Evolutionary conservation across 202 grass and related monocot species (phyloP), one percentile per base, ranked within the genome.

Genomic region (Hordeum pubiflorum): DNA sequence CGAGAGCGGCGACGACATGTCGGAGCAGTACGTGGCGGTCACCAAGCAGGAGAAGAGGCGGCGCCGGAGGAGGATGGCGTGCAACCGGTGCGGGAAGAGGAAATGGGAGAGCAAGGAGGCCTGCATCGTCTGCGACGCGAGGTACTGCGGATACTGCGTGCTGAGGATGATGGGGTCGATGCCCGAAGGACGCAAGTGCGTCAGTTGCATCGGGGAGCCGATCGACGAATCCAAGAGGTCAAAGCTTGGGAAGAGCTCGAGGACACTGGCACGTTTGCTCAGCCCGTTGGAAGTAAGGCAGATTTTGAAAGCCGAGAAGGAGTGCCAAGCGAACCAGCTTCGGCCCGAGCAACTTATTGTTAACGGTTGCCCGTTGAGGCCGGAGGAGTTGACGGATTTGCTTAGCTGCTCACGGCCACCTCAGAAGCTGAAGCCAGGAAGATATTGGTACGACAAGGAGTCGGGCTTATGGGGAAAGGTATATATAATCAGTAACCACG

Each of bases 371-470:
- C 88, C 92, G 85, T n/a, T 77, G 75, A 0, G 31, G 31, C 31
- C 31, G 3, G 90, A 86, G n/a, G 91, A 94, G 89, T 91, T 97
- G 94, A 24, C 62, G 0, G 86, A 84, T 21, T 71, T 97, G 82
- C 82, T 94, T 34, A 94, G 90, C 63, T 97, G 94, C 79, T 75
- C 80, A 10, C 82, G 89, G 68, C 94, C 94, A 50, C 94, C 94
- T 60, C 70, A 87, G 46, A 97, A 92, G 37, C 82, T 97, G 60
- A 97, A 91, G 69, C 94, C 94, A 60, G 94, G 94, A 29, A 89
- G 82, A 20, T 97, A 97, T 77, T 97, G 94, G 94, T 97, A 97
- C 70, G 94, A 97, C 77, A 97, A 97, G 77, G 94, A 97, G 74
- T 94, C 91, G 2, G 94, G 94, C 27, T 72, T 97, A 39, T 97